Conservation (phyloP, 2,329 filamentous ascomycete genomes). For the Sclerotinia trifoliorum region DNA sequence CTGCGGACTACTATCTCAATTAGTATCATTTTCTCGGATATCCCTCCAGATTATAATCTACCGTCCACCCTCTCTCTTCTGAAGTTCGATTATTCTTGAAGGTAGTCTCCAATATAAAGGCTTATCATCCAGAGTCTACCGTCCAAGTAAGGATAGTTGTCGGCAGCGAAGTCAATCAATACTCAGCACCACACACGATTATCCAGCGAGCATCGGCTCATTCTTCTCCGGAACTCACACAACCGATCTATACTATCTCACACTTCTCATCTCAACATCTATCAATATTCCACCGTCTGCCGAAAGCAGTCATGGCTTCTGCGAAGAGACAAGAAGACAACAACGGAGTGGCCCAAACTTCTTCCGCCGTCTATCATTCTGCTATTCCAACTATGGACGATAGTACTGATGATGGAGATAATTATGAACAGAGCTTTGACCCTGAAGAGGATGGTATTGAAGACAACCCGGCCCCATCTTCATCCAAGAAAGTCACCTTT, state of each 20-base stretch:
- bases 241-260: neutral
- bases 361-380: neutral
- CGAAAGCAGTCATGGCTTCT: neutral
- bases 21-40: neutral
- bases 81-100: neutral
- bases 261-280: neutral
- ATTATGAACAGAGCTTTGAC: neutral
- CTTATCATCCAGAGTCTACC: neutral
- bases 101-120: neutral
- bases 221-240: neutral
- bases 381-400: neutral
- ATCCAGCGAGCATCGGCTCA: neutral
- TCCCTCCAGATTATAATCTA: neutral
- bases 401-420: neutral
- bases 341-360: neutral
- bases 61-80: neutral
- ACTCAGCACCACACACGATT: neutral
- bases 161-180: neutral
- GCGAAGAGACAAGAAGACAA: neutral
- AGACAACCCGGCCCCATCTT: neutral
- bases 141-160: neutral
- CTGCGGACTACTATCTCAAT: neutral
- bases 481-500: neutral
- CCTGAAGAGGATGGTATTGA: neutral
- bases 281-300: neutral